These are phyloP conservation scores for Odontarrhena argentea DNA, from an alignment of 345 rosid genomes.

Conservation along the genomic window DNA sequence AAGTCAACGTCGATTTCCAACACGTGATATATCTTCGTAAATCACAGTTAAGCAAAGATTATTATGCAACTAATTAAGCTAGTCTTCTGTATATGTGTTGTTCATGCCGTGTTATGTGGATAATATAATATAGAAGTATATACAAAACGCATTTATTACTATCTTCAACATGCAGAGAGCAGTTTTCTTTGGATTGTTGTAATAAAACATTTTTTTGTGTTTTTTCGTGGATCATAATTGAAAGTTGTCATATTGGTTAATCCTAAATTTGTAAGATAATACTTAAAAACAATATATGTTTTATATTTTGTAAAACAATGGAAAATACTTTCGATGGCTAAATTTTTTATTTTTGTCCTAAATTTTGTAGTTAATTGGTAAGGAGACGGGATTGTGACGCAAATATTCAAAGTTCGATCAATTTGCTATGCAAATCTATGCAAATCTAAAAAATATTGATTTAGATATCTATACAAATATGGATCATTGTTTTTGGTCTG, in stretches of 20 bases:
- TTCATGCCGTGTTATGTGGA: slow-evolving; percentile 4
- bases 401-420: no score
- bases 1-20: slow-evolving; percentile 25
- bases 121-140: not conserved
- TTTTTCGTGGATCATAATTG: not conserved
- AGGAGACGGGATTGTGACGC: no score
- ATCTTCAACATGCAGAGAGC: not conserved
- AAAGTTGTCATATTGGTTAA: not conserved
- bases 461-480: no score
- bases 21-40: slow-evolving; percentile 27
- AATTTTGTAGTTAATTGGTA: no score
- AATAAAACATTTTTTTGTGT: not conserved
- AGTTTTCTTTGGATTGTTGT: not conserved
- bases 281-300: not conserved
- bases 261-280: not conserved
- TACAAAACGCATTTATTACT: not conserved
- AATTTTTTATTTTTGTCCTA: no score
- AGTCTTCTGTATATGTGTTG: not conserved
- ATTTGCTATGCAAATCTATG: no score
- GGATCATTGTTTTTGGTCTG: no score
- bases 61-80: not conserved
- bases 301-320: no score
- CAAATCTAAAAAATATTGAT: no score
- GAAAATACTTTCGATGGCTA: no score
- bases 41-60: not conserved